A percentile compares a stretch with the other conserved stretches of the same genome.
phyloP scores from a whole-genome alignment of 139 green algal species.

The Chlorella vulgaris region DNA sequence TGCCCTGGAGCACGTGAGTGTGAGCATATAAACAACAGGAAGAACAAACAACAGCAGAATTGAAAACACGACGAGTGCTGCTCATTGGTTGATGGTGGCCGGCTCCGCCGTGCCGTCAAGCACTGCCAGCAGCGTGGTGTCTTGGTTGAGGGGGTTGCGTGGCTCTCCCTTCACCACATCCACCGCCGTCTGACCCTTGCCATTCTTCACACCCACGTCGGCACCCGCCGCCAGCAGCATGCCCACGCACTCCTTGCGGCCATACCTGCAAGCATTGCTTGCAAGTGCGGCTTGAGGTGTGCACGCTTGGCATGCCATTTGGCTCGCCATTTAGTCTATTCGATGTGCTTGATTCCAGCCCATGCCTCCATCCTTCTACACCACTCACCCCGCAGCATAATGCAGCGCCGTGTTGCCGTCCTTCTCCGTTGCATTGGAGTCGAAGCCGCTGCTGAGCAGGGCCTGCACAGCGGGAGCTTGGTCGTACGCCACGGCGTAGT shows the following conservation, averaged over 20 bases:
- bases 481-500: slow-evolving; percentile 63
- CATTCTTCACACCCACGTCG: slow-evolving; percentile 62
- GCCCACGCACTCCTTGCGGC: slow-evolving; percentile 51
- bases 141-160: slow-evolving; percentile 67
- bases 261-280: slow-evolving; percentile 51
- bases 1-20: too few species aligned
- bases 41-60: too few species aligned
- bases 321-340: too few species aligned
- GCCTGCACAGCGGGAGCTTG: neutral
- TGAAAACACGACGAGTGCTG: too few species aligned
- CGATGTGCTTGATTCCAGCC: too few species aligned
- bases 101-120: slow-evolving; percentile 13
- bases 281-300: neutral
- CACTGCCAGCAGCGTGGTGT: slow-evolving; percentile 44
- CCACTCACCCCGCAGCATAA: slow-evolving; percentile 66
- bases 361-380: too few species aligned
- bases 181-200: slow-evolving; percentile 68
- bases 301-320: neutral
- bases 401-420: slow-evolving; percentile 78
- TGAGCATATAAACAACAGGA: too few species aligned
- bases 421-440: slow-evolving; percentile 55
- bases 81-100: neutral
- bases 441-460: slow-evolving; percentile 44
- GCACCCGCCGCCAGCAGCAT: slow-evolving; percentile 74
- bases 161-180: slow-evolving; percentile 69